Evolutionary conservation across 2,329 filamentous ascomycete species (phyloP).

Genomic region (Aspergillus eucalypticola): DNA sequence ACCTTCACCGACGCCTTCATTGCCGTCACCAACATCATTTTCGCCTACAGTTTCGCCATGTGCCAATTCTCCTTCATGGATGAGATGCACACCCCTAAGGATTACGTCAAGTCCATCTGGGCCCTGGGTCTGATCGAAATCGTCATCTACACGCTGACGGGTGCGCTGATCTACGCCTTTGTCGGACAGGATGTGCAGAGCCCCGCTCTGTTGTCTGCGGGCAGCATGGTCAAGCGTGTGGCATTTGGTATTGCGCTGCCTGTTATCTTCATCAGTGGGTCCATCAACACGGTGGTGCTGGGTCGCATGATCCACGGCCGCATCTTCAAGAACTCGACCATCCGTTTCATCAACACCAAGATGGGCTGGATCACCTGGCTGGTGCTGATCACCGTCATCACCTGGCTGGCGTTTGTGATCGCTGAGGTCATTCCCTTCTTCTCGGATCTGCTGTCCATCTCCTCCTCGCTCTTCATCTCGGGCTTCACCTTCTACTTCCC

Average conservation of each 20-base stretch:
- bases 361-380: constrained; percentile 40
- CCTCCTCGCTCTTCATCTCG: constrained; percentile 72
- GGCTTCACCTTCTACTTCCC: constrained; percentile 80
- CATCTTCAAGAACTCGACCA: constrained; percentile 35
- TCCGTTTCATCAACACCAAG: constrained; percentile 39
- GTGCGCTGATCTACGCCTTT: constrained; percentile 34
- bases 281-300: constrained; percentile 38
- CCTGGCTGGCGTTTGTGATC: constrained; percentile 80
- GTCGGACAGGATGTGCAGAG: constrained; percentile 35
- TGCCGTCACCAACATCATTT: constrained; percentile 39
- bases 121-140: constrained; percentile 23
- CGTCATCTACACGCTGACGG: constrained; percentile 27
- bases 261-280: constrained; percentile 41
- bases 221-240: constrained; percentile 28
- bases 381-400: constrained; percentile 51
- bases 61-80: constrained; percentile 32
- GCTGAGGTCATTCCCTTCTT: constrained; percentile 87
- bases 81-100: constrained; percentile 28
- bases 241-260: constrained; percentile 38
- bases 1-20: constrained; percentile 39
- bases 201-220: constrained; percentile 35
- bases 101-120: constrained; percentile 30
- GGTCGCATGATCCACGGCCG: constrained; percentile 38
- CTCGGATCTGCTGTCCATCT: constrained; percentile 57
- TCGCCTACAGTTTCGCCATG: constrained; percentile 47